These are phyloP conservation scores for Solanum dulcamara DNA, from an alignment of 257 asterid genomes.

Conservation along the genomic window DNA sequence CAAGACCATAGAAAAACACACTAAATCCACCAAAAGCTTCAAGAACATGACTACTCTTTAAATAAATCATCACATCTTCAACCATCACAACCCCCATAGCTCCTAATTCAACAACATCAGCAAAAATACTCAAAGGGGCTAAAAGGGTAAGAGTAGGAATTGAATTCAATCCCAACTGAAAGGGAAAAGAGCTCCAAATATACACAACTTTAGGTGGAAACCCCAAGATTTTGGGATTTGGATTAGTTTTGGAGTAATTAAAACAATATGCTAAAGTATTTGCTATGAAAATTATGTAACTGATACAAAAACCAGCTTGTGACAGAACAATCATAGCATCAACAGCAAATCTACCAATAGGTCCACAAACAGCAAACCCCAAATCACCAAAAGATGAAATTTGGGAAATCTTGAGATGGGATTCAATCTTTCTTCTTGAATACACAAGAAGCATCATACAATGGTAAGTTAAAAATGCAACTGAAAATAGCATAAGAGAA, in stretches of 20 bases:
- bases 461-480: not conserved
- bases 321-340: conserved; percentile 1
- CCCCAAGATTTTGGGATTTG: not conserved
- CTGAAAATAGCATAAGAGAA: not conserved
- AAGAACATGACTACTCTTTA: not conserved
- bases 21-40: not conserved
- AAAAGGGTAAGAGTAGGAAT: not conserved
- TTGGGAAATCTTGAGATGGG: not conserved
- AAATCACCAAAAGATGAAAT: conserved; percentile 3
- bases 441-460: not conserved
- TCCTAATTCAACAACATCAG: conserved; percentile 1
- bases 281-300: conserved; percentile 1
- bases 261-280: conserved; percentile 1
- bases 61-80: not conserved
- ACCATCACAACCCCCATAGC: conserved; percentile 1
- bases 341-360: not conserved
- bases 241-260: not conserved
- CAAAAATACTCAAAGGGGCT: conserved; percentile 1
- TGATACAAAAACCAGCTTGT: conserved; percentile 9
- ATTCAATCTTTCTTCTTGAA: not conserved
- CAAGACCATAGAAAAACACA: not conserved
- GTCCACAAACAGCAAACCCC: conserved; percentile 2
- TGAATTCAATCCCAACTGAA: conserved; percentile 1
- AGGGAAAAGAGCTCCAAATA: not conserved
- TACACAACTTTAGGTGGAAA: not conserved